Percentiles rank a stretch among this genome's conserved stretches.
Evolutionary conservation across 148 eudicot genomes (phyloP).

Genomic region (Chenopodium quinoa): DNA sequence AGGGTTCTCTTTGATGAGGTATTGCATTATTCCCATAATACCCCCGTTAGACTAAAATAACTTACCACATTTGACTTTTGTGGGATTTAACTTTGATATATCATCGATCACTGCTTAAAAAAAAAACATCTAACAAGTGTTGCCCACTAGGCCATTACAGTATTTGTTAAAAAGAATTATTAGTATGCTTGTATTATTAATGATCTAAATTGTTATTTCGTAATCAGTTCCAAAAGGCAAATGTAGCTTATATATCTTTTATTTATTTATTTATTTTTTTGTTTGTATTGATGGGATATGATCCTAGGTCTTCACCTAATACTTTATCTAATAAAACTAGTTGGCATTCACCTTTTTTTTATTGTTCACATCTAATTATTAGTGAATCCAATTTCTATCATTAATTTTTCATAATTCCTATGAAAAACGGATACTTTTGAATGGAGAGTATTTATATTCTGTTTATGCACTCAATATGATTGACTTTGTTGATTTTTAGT

Average conservation of each 20-base stretch:
- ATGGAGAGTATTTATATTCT: background rate
- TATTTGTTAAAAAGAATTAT: background rate
- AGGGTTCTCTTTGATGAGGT: slow-evolving; percentile 98
- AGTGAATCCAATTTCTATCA: background rate
- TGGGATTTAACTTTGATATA: background rate
- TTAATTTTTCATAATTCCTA: background rate
- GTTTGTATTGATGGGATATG: no score
- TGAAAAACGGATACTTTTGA: background rate
- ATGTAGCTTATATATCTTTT: background rate
- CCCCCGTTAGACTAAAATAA: background rate
- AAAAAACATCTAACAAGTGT: background rate
- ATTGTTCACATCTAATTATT: background rate
- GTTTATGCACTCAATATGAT: background rate
- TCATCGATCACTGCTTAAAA: background rate
- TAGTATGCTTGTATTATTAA: background rate
- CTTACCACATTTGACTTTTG: background rate
- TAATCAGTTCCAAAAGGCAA: background rate
- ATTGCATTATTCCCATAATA: slow-evolving; percentile 9
- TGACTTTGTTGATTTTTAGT: background rate
- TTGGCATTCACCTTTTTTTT: background rate
- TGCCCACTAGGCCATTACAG: background rate
- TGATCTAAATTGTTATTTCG: background rate
- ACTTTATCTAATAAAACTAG: no score
- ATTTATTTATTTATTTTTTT: no score
- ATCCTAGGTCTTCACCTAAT: no score